Evolutionary conservation across 129 eudicot species (phyloP), one percentile per base, ranked within the genome.

Genomic region (Flaveria sonorensis): DNA sequence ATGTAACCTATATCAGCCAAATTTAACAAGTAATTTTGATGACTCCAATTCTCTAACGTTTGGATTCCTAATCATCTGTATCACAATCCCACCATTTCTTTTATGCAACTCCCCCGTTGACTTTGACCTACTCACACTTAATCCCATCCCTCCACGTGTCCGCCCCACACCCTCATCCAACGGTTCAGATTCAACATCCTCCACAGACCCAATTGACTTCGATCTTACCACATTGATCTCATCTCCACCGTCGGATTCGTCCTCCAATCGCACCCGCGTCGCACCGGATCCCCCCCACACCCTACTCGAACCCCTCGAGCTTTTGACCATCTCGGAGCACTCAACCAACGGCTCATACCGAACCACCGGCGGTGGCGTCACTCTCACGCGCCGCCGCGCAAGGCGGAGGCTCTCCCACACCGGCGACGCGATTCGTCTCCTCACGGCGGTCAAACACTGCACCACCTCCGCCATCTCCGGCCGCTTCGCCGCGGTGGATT

Each of bases 381-480:
- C 68, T 15, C 82, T 82, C 81, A 81, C 96, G 85, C 96, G 89
- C 91, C 85, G 74, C 64, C 84, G 64, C 5, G 52, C 72, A 7
- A 77, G 68, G 6, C 74, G 69, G 11, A 89, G 24, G 10, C 46
- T 42, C 46, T 42, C 74, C 89, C 90, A 88, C 0, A 67, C 46
- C 19, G 50, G 80, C 4, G 77, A 48, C 0, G 62, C 64, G 15
- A 86, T 62, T 2, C 93, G 57, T 45, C 79, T 84, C 24, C 82
- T 71, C 46, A 79, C 82, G 3, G 21, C 14, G 2, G 50, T 83
- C 61, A 91, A 59, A 32, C 88, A 77, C 71, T 85, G 83, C 59
- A 85, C 85, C n/a, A 88, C 96, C 84, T 94, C 99, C 67, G 78
- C 55, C 93, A 91, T 89, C 50, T 32, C 73, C 70, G 99, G 99